These are phyloP conservation scores for Fereydounia khargensis DNA, from an alignment of 1,284 basidiomycete species.

Conservation along the genomic window DNA sequence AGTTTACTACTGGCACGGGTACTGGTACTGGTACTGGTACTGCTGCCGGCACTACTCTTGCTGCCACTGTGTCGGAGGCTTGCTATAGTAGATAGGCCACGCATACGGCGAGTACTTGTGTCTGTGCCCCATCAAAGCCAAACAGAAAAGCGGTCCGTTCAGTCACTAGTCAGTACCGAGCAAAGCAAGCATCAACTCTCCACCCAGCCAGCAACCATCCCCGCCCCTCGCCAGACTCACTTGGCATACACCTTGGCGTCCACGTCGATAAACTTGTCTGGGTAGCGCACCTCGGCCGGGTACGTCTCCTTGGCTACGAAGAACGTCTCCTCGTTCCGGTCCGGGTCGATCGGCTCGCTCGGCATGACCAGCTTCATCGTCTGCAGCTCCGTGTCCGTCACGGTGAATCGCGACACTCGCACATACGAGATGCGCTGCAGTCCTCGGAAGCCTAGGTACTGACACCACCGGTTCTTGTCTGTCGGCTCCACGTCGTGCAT, in stretches of 20 bases:
- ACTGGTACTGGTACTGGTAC: not conserved
- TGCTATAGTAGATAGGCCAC: slow-evolving; percentile 33
- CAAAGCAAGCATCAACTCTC: no score
- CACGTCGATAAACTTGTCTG: slow-evolving; percentile 24
- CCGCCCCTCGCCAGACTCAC: no score
- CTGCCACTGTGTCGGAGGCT: no score
- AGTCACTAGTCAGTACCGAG: not conserved
- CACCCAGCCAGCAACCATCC: no score
- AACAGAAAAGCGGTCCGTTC: not conserved
- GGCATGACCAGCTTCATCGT: slow-evolving; percentile 50
- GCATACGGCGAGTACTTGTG: slow-evolving; percentile 38
- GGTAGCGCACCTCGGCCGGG: slow-evolving; percentile 24
- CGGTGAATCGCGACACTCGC: slow-evolving; percentile 49
- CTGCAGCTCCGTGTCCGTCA: slow-evolving; percentile 53
- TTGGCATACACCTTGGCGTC: slow-evolving; percentile 32
- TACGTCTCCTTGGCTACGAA: slow-evolving; percentile 28
- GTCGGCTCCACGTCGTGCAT: slow-evolving; percentile 60
- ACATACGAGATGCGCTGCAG: slow-evolving; percentile 47
- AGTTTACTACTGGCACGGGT: no score
- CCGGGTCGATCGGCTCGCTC: slow-evolving; percentile 27
- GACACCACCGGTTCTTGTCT: slow-evolving; percentile 49
- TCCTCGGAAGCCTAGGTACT: slow-evolving; percentile 51
- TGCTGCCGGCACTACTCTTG: no score
- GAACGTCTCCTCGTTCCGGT: slow-evolving; percentile 24
- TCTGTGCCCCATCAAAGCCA: slow-evolving; percentile 7